Base-by-base conservation (phyloP, 495 filamentous ascomycete species). In the Tuber aestivum region DNA sequence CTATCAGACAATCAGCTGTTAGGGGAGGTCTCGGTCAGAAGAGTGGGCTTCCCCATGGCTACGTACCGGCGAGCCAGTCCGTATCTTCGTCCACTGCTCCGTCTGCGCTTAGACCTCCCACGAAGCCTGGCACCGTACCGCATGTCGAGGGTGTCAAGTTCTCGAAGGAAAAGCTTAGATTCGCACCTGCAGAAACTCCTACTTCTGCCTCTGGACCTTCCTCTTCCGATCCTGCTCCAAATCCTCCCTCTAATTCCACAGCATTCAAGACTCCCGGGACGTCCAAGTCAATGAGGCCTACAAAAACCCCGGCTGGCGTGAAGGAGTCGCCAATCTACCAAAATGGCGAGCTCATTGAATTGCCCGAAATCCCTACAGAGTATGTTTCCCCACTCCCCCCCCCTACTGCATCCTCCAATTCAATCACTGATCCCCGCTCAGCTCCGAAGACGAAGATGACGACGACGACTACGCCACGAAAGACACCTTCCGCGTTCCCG, bases 291-390 rank as follows among this genome's bases (percentile, higher is more conserved):
- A 82, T 83, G 37, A 32, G 56, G 27, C 27, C 56, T 32, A 82
- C 85, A 70, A 91, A 90, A 82, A 87, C 88, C 42, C 84, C 85
- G 32, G 79, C 74, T 50, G 79, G 72, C 12, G 71, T 65, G 21
- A 86, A 88, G 42, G 89, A 91, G 73, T 90, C 93, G 0, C 94
- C 93, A 16, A 89, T 91, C 72, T 94, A 93, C 82, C 92, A 89
- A 70, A 91, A 89, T 78, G 91, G 92, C 81, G 93, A 97, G 73
- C 88, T 86, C 70, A 93, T 99, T 83, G 88, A 92, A 76, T 88
- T 97, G 45, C 94, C 94, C 0, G 93, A 97, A 80, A 93, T 98
- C 83, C 89, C 92, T 72, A 94, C 94, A 2, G 93, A 97, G 81
- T 91, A 91, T 35, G 50, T 74, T 41, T 41, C 27, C 72, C 21